Evolutionary conservation across 768 basidiomycete species (phyloP), one percentile per base, ranked within the genome.

Genomic region (Amanita exitialis): DNA sequence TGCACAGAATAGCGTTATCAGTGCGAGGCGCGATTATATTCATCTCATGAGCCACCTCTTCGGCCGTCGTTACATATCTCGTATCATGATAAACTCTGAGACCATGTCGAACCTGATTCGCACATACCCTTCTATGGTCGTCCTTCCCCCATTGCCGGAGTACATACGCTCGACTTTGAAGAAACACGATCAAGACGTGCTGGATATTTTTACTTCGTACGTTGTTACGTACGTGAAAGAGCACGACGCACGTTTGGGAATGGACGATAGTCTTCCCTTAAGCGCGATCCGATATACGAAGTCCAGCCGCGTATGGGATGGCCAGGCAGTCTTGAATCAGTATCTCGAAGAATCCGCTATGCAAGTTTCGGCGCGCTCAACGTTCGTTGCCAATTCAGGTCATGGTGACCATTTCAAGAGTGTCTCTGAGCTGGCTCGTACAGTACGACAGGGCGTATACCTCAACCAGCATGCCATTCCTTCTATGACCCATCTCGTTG

Each of bases 301-400:
- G 7, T 47, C 51, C 7, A n/a, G 15, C 42, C 41, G 23, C 30
- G 7, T 18, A 9, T 6, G 16, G 23, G 34, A 25, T 20, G 28
- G 34, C 16, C 8, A 39, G 48, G 53, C 67, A 0, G 57, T 53
- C 3, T 72, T 80, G 54, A 61, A 57, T 3, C 27, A 52, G 3
- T 60, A 72, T 53, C 66, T 83, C 35, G 59, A 62, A 1, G 53
- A 64, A 1, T 71, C 69, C 0, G 65, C 73, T 6, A 61, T 72
- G n/a, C 56, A 30, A 0, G 64, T 73, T 21, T 57, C 65, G 1
- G 72, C 69, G 25, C 77, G 83, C 7, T 87, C 84, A 1, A 56
- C 68, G 4, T 87, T 86, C 55, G 82, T 80, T 6, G 80, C 84
- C 0, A 82, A 73, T 51, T 87, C 85, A 0, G 84, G 86, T 0